Evolutionary conservation across 2,329 filamentous ascomycete species (phyloP).

Genomic region (Aspergillus carbonarius): DNA sequence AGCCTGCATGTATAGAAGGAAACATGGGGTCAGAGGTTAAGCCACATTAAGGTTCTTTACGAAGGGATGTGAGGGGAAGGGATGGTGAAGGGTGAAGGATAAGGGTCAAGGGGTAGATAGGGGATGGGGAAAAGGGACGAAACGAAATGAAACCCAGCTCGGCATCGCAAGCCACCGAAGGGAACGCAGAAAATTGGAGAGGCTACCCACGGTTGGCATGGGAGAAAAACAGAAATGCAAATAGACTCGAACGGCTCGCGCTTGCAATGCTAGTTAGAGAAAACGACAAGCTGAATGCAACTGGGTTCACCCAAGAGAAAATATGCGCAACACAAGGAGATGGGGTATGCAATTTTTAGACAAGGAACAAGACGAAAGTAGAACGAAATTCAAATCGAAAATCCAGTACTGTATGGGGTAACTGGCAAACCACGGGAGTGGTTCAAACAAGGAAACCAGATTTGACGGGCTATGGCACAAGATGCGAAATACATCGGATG

Average conservation of each 20-base stretch:
- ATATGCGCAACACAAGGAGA: constrained; percentile 32
- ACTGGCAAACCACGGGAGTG: constrained; percentile 10
- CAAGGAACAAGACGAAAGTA: constrained; percentile 18
- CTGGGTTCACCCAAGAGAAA: constrained; percentile 32
- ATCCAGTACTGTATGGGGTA: constrained; percentile 9
- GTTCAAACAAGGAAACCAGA: constrained; percentile 16
- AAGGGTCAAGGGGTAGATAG: neutral
- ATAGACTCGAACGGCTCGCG: constrained; percentile 42
- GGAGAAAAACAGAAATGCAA: constrained; percentile 23
- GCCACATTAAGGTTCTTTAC: constrained; percentile 23
- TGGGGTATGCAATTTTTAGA: constrained; percentile 38
- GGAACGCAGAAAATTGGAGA: constrained; percentile 6
- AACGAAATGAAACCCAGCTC: constrained; percentile 7
- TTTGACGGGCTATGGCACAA: constrained; percentile 17
- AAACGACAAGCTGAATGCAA: constrained; percentile 34
- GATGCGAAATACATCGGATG: constrained; percentile 6
- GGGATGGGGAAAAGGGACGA: constrained; percentile 3
- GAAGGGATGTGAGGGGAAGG: constrained; percentile 1
- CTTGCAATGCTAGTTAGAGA: constrained; percentile 48
- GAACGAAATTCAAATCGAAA: constrained; percentile 8
- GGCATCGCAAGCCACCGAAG: constrained; percentile 2
- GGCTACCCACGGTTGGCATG: constrained; percentile 14
- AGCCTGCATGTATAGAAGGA: constrained; percentile 1
- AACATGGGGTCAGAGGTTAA: constrained; percentile 16
- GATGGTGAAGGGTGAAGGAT: neutral